Conservation (phyloP, 768 basidiomycete genomes). For the Sistotremastrum niveocremeum region DNA sequence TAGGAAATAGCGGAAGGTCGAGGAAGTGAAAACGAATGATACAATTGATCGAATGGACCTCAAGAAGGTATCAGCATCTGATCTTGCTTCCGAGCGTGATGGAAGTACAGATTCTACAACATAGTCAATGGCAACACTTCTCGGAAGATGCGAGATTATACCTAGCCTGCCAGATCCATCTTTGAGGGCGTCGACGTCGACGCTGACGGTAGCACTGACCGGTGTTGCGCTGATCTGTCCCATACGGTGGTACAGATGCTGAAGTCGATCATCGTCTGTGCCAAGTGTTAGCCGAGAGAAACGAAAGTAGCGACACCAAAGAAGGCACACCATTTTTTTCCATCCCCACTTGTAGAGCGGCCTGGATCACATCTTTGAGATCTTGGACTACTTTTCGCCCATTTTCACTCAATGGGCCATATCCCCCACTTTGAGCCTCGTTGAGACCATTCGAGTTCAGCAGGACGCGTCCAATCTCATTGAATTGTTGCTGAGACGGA, state of each 20-base stretch:
- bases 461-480: constrained; percentile 5
- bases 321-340: constrained; percentile 16
- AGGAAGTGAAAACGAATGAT: constrained; percentile 10
- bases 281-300: not conserved
- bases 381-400: constrained; percentile 2
- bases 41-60: constrained; percentile 6
- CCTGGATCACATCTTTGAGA: constrained; percentile 6
- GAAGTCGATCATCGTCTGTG: constrained; percentile 13
- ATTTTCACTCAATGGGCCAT: constrained; percentile 2
- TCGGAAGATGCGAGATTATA: not conserved
- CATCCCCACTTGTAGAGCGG: constrained; percentile 9
- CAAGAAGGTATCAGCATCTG: constrained; percentile 6
- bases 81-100: constrained; percentile 4
- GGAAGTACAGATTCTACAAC: constrained; percentile 8
- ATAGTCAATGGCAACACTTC: not conserved
- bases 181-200: constrained; percentile 3
- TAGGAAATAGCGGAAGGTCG: constrained; percentile 13
- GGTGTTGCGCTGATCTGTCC: constrained; percentile 5
- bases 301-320: not conserved
- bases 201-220: constrained; percentile 8
- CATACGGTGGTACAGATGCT: constrained; percentile 11
- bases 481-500: constrained; percentile 14
- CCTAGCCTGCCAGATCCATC: not conserved
- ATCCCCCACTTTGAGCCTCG: not conserved
- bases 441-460: constrained; percentile 9